A percentile compares a stretch with the other conserved stretches of the same genome.
phyloP scores from a whole-genome alignment of 169 alveolate genomes.

The Perkinsus chesapeaki region DNA sequence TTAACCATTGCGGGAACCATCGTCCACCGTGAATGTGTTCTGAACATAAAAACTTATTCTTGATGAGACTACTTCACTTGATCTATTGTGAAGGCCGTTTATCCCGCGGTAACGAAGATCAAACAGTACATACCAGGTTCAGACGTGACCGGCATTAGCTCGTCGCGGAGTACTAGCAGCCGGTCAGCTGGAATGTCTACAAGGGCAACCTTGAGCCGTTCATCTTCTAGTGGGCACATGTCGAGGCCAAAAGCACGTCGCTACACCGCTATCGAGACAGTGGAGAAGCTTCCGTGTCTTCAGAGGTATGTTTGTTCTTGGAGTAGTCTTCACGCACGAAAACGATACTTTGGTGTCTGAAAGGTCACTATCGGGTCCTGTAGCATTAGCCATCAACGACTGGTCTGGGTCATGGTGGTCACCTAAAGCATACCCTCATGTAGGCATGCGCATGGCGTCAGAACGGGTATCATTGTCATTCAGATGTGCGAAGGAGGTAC shows the following conservation, averaged over 20 bases:
- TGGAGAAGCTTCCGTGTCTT: neutral
- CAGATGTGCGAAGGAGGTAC: neutral
- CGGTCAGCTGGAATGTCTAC: neutral
- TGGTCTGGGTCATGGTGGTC: conserved; percentile 3
- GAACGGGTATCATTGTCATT: neutral
- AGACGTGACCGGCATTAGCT: neutral
- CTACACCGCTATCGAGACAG: neutral
- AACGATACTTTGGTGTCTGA: neutral
- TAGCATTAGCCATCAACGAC: neutral
- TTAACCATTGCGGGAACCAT: no score
- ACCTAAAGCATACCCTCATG: neutral
- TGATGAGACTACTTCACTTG: no score
- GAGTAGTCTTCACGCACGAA: neutral
- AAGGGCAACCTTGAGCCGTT: neutral
- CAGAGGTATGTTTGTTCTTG: neutral
- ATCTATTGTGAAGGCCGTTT: no score
- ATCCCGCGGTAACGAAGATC: no score
- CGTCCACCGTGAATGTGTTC: no score
- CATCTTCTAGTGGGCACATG: neutral
- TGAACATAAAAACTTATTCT: no score
- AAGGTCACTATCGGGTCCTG: neutral
- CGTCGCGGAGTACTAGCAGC: neutral
- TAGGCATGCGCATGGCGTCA: neutral
- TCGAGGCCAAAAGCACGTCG: neutral
- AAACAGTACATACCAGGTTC: no score